Evolutionary conservation across 1,284 basidiomycete species (phyloP), one percentile per base, ranked within the genome.

Genomic region (Ganoderma multipileum): DNA sequence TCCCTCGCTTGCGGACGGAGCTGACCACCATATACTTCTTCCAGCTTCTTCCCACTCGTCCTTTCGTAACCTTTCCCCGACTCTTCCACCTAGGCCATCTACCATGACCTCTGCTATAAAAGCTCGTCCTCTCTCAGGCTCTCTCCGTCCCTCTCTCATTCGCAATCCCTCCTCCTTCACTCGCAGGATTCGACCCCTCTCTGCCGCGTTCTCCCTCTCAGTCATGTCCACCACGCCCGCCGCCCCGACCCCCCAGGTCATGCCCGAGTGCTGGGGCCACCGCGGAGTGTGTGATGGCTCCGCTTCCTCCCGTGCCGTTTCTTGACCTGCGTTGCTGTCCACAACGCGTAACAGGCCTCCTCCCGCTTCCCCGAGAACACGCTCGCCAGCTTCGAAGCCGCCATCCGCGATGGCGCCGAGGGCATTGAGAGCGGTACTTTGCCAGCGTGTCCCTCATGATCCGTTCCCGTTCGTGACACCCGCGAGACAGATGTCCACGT

Each of bases 361-460:
- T 89, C 93, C 33, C 84, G 87, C 20, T 97, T 88, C 81, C 96
- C 95, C 36, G 96, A 97, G 82, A 98, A 98, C 84, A 97, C 95
- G 61, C 89, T 95, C 71, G 92, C 93, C 64, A 95, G 94, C 81
- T 98, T 98, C 81, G 91, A 96, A 79, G 94, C 93, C 73, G 96
- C 97, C 74, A 96, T 97, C 74, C 90, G 91, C 66, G 95, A 97
- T 81, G 97, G 96, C 72, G 93, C 96, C 63, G 95, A 98, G 80
- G 96, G 95, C 77, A 96, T 98, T 77, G 97, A 98, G 87, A 96
- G 94, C 79, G 92, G 91, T 93, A 91, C 82, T 89, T 86, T 71
- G 63, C 68, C 62, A 65, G 75, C 70, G 79, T 67, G 78, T 76
- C 73, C 76, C 66, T 75, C 74, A 78, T 72, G 74, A 70, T 73